Percentiles rank a stretch among this genome's conserved stretches.
Conservation (phyloP, 331 rosid species). For the Stylosanthes scabra region DNA sequence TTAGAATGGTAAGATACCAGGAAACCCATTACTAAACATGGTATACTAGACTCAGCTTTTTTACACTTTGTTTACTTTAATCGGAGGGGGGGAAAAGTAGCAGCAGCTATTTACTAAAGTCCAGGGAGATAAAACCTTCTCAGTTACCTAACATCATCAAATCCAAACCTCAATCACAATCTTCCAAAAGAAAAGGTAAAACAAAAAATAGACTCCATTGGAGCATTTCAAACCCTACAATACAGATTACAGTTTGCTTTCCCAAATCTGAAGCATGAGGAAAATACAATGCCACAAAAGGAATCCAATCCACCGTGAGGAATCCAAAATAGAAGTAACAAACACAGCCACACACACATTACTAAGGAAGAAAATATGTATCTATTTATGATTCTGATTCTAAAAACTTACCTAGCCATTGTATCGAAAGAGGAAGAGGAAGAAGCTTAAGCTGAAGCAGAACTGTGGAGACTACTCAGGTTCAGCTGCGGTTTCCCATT, state of each 20-base stretch:
- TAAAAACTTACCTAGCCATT: constrained; percentile 57
- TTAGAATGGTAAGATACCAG: background rate
- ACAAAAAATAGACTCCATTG: background rate
- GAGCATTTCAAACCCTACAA: background rate
- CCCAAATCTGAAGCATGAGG: constrained; percentile 4
- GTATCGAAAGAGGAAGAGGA: background rate
- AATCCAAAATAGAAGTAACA: too few species aligned
- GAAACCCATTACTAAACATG: background rate
- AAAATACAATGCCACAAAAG: background rate
- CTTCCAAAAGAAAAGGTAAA: background rate
- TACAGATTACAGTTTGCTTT: background rate
- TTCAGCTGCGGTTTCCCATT: background rate
- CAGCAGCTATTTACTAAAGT: background rate
- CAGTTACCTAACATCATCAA: background rate
- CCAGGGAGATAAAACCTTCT: background rate
- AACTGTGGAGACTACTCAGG: constrained; percentile 1
- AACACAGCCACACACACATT: too few species aligned
- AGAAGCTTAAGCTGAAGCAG: background rate
- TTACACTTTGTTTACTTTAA: background rate
- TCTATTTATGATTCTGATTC: background rate
- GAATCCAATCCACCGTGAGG: background rate
- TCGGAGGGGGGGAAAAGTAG: background rate
- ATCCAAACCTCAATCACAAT: background rate
- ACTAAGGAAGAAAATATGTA: background rate
- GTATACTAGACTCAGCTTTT: too few species aligned